phyloP scores from a whole-genome alignment of 768 basidiomycete species.

The Boletus huronensis region DNA sequence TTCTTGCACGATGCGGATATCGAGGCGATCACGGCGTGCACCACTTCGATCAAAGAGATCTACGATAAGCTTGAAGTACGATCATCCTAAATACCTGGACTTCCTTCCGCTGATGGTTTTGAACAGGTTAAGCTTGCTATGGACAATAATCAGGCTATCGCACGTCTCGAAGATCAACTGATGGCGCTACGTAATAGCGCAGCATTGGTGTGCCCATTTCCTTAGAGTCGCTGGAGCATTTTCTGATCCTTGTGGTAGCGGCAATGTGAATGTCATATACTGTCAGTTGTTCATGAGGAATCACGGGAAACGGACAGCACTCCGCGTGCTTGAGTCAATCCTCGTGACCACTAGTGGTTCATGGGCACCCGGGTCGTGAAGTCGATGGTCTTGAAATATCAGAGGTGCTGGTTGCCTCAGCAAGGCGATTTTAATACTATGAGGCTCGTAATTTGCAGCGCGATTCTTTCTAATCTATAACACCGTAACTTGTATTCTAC shows the following conservation, averaged over 20 bases:
- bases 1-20: conserved; percentile 10
- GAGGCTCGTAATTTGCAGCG: neutral
- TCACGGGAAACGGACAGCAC: neutral
- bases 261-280: conserved; percentile 5
- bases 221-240: neutral
- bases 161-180: conserved; percentile 11
- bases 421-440: neutral
- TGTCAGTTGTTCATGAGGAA: neutral
- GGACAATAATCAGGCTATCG: conserved; percentile 5
- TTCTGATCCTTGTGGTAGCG: conserved; percentile 4
- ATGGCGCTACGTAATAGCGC: neutral
- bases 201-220: neutral
- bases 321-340: no score
- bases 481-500: neutral
- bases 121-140: conserved; percentile 13
- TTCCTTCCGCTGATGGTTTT: neutral
- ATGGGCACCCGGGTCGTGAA: no score
- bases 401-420: conserved; percentile 1
- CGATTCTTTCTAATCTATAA: neutral
- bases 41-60: conserved; percentile 7
- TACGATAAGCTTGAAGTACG: conserved; percentile 9
- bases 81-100: neutral
- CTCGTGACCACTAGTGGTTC: neutral
- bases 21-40: conserved; percentile 4
- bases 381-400: no score